A percentile compares a stretch with the other conserved stretches of the same genome.
phyloP scores from a whole-genome alignment of 2,329 filamentous ascomycete genomes.

The Penicillium crustosum region DNA sequence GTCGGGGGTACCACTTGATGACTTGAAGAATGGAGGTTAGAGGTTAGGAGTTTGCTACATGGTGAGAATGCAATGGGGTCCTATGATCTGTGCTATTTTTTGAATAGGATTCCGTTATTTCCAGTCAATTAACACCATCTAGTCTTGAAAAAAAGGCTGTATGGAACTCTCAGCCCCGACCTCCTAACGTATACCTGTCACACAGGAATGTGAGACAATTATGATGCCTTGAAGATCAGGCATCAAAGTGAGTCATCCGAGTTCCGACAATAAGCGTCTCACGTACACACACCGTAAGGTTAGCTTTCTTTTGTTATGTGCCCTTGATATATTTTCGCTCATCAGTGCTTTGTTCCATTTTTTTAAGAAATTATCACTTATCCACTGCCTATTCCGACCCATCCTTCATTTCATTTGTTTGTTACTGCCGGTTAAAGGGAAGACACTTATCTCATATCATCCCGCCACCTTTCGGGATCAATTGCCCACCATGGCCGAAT shows the following conservation, averaged over 20 bases:
- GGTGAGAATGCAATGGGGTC: not conserved
- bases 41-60: not conserved
- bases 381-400: no score
- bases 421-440: not conserved
- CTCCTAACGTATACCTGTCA: not conserved
- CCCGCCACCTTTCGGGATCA: not conserved
- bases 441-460: not conserved
- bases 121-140: not conserved
- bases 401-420: not conserved
- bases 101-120: not conserved
- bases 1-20: not conserved
- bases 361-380: not conserved
- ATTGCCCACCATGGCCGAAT: slow-evolving; percentile 27
- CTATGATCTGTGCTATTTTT: not conserved
- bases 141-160: not conserved
- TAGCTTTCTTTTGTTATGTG: slow-evolving; percentile 3
- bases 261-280: slow-evolving; percentile 2
- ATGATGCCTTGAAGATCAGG: not conserved
- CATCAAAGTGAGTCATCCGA: slow-evolving; percentile 4
- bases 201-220: not conserved
- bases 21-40: not conserved
- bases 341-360: not conserved
- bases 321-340: not conserved
- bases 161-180: not conserved
- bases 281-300: not conserved